Evolutionary conservation across 257 asterid species (phyloP).

Genomic region (Thymus mandschuricus): DNA sequence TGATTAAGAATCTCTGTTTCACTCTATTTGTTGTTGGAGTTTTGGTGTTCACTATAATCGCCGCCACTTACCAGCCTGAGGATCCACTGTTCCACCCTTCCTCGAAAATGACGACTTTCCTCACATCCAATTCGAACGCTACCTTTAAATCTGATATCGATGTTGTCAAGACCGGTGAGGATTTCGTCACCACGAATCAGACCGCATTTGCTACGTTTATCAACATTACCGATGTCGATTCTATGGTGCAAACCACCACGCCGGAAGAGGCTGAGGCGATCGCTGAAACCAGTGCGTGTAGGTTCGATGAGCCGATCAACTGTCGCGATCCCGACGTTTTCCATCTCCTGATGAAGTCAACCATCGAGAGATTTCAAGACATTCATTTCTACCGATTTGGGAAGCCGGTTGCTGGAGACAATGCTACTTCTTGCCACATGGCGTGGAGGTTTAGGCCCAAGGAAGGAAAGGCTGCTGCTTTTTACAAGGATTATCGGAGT

Average conservation of each 20-base stretch:
- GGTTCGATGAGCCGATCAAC: conserved; percentile 61
- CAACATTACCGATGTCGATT: conserved; percentile 81
- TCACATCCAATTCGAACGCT: conserved; percentile 82
- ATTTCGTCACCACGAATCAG: conserved; percentile 74
- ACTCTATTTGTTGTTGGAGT: conserved; percentile 78
- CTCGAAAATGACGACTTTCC: conserved; percentile 72
- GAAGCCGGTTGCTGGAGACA: conserved; percentile 73
- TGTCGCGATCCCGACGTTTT: conserved; percentile 86
- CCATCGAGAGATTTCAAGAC: conserved; percentile 80
- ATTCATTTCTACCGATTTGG: conserved; percentile 85
- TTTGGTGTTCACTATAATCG: conserved; percentile 80
- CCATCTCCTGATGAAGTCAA: conserved; percentile 81
- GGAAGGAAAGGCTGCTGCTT: conserved; percentile 83
- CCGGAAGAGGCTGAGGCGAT: conserved; percentile 11
- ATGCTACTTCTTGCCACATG: conserved; percentile 82
- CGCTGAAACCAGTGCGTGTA: conserved; percentile 45
- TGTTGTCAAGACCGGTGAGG: conserved; percentile 94
- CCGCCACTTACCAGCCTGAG: conserved; percentile 91
- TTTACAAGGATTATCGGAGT: conserved; percentile 84
- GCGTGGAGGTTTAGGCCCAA: conserved; percentile 98
- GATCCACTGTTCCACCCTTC: conserved; percentile 94
- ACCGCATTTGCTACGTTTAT: conserved; percentile 69
- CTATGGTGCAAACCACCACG: conserved; percentile 27
- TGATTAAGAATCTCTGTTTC: conserved; percentile 86
- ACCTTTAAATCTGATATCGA: conserved; percentile 73